Base-by-base conservation (phyloP, 768 basidiomycete species). In the Phaeotremella skinneri region DNA sequence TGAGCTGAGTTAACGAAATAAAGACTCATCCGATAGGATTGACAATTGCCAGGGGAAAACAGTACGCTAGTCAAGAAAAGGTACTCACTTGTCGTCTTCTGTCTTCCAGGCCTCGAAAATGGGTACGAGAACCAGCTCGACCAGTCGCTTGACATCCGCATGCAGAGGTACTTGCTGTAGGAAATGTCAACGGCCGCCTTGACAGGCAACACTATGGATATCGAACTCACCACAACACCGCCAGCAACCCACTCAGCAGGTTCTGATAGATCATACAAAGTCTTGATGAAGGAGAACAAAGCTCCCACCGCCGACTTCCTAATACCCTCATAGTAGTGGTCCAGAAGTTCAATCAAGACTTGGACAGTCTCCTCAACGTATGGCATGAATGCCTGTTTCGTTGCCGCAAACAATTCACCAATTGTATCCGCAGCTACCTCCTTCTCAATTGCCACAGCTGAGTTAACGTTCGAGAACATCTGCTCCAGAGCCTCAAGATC, bases 381-480 rank as follows among this genome's bases (percentile, higher is more conserved):
- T 3, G 91, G 91, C 68, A 97, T 81, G 85, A 94, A 98, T 70
- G 90, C 87, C 48, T 77, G 78, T 68, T 85, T 85, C 29, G 90
- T 91, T 11, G 88, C 83, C 29, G 84, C 81, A 75, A 98, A 98
- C 62, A 99, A 79, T 32, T 88, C 87, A 61, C 94, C 92, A 64
- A 98, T 87, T 3, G 93, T 91, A 75, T 98, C 93, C 25, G 91
- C 91, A 21, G 96, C 93, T 60, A 97, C 96, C 81, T 99, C 96
- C 79, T 99, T 99, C 82, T 99, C 96, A 56, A 98, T 91, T 42
- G 93, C 93, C 65, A 98, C 87, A 21, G 92, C 93, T 68, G 88
- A 90, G 81, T 92, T 94, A 62, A 93, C 90, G 62, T 91, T 89
- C 72, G 91, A 83, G 78, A 90, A 81, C 78, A 78, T 70, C 41